These are phyloP conservation scores for Bacidia rubella DNA, from an alignment of 495 filamentous ascomycete genomes.

Conservation along the genomic window DNA sequence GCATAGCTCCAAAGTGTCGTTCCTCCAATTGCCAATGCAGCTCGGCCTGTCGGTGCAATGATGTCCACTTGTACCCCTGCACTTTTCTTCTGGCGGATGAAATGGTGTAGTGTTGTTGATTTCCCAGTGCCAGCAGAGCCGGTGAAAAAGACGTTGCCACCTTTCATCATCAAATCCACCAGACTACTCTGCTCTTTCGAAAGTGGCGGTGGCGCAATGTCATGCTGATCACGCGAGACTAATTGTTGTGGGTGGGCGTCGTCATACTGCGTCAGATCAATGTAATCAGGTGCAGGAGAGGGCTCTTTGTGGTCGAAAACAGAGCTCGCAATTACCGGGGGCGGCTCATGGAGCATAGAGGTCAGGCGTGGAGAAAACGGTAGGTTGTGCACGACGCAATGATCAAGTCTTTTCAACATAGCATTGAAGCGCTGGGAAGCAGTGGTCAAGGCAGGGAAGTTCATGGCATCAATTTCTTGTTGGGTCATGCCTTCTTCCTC, in stretches of 20 bases:
- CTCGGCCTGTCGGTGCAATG: conserved; percentile 42
- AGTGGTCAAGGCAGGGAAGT: not conserved
- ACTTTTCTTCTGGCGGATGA: conserved; percentile 25
- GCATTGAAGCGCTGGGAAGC: not conserved
- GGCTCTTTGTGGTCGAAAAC: not conserved
- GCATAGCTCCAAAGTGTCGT: conserved; percentile 40
- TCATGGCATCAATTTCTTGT: not conserved
- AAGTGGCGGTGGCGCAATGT: conserved; percentile 15
- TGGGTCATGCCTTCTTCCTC: not conserved
- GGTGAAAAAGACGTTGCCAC: conserved; percentile 47
- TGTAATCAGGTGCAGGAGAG: not conserved
- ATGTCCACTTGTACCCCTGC: conserved; percentile 31
- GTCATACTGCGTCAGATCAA: not conserved
- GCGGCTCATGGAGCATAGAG: not conserved
- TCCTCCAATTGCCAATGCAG: conserved; percentile 40
- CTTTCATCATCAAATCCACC: conserved; percentile 33
- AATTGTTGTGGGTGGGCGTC: too few relatives aligned
- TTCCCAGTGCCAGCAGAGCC: conserved; percentile 50
- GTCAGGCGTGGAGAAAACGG: not conserved
- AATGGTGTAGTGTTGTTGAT: conserved; percentile 39
- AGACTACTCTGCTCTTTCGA: conserved; percentile 34
- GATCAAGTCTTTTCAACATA: not conserved
- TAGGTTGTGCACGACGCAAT: not conserved
- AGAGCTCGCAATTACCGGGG: not conserved
- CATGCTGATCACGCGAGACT: not conserved